Conservation (phyloP, 2,329 filamentous ascomycete species). For the Phaeosphaeria sp. region DNA sequence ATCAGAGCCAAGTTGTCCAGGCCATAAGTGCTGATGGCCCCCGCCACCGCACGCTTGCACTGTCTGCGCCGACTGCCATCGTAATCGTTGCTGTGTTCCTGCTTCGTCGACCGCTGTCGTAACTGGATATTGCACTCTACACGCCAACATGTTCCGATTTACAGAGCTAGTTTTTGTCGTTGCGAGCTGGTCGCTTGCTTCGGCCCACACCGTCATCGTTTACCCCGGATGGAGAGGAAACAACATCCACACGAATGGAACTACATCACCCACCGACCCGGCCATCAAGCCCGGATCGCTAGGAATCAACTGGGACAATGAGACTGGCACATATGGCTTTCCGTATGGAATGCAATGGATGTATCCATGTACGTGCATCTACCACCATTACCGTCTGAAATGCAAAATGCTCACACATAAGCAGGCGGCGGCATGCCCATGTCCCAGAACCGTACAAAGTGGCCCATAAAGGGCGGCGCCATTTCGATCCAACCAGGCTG, state of each 20-base stretch:
- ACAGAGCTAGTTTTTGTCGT: conserved; percentile 40
- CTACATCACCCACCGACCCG: conserved; percentile 49
- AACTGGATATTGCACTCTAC: conserved; percentile 9
- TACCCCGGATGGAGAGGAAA: conserved; percentile 89
- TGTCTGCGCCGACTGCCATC: not conserved
- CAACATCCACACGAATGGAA: conserved; percentile 79
- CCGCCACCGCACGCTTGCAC: conserved; percentile 32
- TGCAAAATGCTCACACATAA: conserved; percentile 13
- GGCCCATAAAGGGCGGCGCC: conserved; percentile 88
- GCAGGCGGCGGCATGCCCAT: conserved; percentile 82
- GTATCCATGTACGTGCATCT: conserved; percentile 82
- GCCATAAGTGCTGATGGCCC: conserved; percentile 37
- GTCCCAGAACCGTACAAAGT: conserved; percentile 85
- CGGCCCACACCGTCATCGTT: conserved; percentile 81
- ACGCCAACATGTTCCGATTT: conserved; percentile 42
- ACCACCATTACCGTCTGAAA: not conserved
- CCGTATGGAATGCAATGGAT: conserved; percentile 95
- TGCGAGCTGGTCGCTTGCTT: conserved; percentile 53
- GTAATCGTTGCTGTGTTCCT: conserved; percentile 6
- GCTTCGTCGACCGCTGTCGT: conserved; percentile 19
- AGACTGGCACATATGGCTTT: conserved; percentile 56
- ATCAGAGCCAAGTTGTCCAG: conserved; percentile 15
- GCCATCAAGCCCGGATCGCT: conserved; percentile 50
- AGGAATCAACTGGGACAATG: conserved; percentile 53
- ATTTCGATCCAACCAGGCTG: conserved; percentile 91